Evolutionary conservation across 1,284 basidiomycete genomes (phyloP).

Genomic region (Phellopilus nigrolimitatus): DNA sequence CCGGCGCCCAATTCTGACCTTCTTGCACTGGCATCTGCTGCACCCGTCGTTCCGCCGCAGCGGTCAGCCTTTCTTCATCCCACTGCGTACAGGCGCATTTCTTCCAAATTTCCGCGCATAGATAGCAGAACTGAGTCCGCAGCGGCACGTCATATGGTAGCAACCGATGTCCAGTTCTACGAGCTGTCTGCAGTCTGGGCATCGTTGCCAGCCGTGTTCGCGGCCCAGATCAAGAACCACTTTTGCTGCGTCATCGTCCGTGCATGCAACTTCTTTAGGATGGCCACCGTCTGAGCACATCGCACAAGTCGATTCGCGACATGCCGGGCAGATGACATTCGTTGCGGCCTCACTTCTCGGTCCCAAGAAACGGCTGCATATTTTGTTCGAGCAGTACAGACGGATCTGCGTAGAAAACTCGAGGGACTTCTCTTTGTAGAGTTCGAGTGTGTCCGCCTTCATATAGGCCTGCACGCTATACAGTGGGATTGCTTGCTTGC

Average conservation of each 20-base stretch:
- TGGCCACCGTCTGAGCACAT: conserved; percentile 21
- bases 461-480: conserved; percentile 28
- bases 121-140: conserved; percentile 47
- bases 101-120: conserved; percentile 52
- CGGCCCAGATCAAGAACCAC: conserved; percentile 39
- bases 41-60: conserved; percentile 18
- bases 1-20: background rate
- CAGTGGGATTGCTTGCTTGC: conserved; percentile 32
- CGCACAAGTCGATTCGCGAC: background rate
- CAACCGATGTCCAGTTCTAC: conserved; percentile 44
- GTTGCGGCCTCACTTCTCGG: conserved; percentile 37
- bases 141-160: conserved; percentile 47
- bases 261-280: conserved; percentile 31
- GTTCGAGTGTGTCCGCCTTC: conserved; percentile 22
- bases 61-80: conserved; percentile 36
- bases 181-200: conserved; percentile 39
- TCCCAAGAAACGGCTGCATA: conserved; percentile 52
- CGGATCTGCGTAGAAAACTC: conserved; percentile 37
- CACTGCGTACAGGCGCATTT: conserved; percentile 48
- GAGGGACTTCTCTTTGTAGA: conserved; percentile 29
- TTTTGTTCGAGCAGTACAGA: conserved; percentile 38
- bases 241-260: conserved; percentile 28
- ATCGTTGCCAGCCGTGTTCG: conserved; percentile 42
- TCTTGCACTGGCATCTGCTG: background rate
- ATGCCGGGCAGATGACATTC: conserved; percentile 38